phyloP scores from a whole-genome alignment of 2,329 filamentous ascomycete genomes.

The Aspergillus tamarii region DNA sequence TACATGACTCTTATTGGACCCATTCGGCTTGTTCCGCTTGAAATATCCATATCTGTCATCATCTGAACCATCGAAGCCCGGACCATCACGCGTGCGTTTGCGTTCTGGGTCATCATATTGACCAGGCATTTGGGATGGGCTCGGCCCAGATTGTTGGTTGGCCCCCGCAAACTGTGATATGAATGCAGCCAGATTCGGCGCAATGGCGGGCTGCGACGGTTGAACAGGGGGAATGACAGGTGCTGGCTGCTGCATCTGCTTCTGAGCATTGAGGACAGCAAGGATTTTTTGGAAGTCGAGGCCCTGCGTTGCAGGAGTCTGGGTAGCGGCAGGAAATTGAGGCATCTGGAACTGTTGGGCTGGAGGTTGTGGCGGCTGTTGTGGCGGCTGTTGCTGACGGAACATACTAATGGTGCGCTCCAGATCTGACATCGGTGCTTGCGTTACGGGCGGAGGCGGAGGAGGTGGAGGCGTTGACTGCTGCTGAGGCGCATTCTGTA shows the following conservation, averaged over 20 bases:
- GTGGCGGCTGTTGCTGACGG: conserved; percentile 31
- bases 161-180: conserved; percentile 36
- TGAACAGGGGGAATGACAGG: conserved; percentile 28
- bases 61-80: conserved; percentile 36
- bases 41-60: conserved; percentile 33
- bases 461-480: conserved; percentile 34
- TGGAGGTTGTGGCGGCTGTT: conserved; percentile 31
- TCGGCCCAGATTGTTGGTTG: conserved; percentile 24
- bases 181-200: conserved; percentile 40
- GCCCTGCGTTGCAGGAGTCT: conserved; percentile 28
- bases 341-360: conserved; percentile 31
- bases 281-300: conserved; percentile 45
- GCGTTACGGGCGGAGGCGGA: conserved; percentile 27
- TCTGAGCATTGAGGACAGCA: conserved; percentile 41
- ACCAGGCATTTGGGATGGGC: conserved; percentile 18
- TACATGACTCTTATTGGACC: conserved; percentile 44
- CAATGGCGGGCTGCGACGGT: conserved; percentile 32
- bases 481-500: conserved; percentile 38
- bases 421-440: conserved; percentile 30
- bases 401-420: conserved; percentile 46
- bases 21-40: conserved; percentile 41
- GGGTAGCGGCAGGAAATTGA: conserved; percentile 30
- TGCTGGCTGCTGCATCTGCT: conserved; percentile 39
- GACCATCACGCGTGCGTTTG: conserved; percentile 42
- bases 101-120: conserved; percentile 47